Conservation (phyloP, 176 grass and related monocot genomes). For the Carex myosuroides region DNA sequence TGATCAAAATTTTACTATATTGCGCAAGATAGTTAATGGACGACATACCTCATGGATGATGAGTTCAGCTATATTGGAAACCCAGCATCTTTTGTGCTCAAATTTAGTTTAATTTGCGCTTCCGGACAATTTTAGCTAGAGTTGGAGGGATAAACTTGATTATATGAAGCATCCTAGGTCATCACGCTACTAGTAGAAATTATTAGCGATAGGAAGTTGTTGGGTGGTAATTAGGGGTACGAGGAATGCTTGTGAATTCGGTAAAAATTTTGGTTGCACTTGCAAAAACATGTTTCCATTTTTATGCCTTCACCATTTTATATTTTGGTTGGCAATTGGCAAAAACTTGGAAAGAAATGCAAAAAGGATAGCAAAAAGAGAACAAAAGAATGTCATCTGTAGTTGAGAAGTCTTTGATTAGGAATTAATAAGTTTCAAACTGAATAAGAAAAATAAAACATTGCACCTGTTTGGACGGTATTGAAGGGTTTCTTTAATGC, state of each 20-base stretch:
- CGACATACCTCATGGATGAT: neutral
- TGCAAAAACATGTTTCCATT: neutral
- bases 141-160: neutral
- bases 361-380: too few relatives aligned
- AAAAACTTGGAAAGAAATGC: too few relatives aligned
- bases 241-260: neutral
- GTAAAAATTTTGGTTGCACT: neutral
- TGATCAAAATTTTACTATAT: neutral
- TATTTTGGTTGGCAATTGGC: neutral
- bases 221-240: neutral
- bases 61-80: neutral
- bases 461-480: neutral
- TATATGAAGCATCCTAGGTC: neutral
- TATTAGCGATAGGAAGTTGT: neutral
- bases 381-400: neutral
- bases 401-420: neutral
- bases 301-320: neutral
- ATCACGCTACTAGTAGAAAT: neutral
- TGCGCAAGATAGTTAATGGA: neutral
- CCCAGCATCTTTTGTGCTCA: neutral
- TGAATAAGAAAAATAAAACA: neutral
- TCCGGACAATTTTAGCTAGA: neutral
- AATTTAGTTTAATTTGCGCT: neutral
- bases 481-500: neutral
- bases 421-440: neutral